Base-by-base conservation (phyloP, 352 stramenopile species). In the Hyaloperonospora brassicae region DNA sequence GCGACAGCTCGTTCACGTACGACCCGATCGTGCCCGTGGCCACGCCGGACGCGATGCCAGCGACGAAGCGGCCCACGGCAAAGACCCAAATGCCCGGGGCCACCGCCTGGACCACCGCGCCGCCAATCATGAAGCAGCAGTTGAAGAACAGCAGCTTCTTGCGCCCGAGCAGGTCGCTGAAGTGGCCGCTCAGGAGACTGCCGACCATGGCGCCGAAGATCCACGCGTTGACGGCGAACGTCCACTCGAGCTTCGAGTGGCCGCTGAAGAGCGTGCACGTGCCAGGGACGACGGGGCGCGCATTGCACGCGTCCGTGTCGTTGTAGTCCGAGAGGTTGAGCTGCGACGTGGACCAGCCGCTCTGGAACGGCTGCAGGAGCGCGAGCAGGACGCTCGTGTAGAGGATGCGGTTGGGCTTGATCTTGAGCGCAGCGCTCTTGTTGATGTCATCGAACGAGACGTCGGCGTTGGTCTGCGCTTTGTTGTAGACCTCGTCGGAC, bases 241-340 rank as follows among this genome's bases (percentile, higher is more conserved):
- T 64, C 50, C 45, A 59, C 50, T 59, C 46, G 10, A 59, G 50
- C 50, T 64, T 64, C 45, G 45, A 59, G 50, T 64, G 57, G n/a
- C n/a, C n/a, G n/a, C n/a, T n/a, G n/a, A n/a, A n/a, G n/a, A n/a
- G n/a, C n/a, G n/a, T n/a, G n/a, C n/a, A n/a, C n/a, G n/a, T n/a
- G 22, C 57, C 45, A 5, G 57, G 57, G 40, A 59, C 57, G 38
- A 64, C 50, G 44, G 57, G 57, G 21, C 57, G 57, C 14, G 57
- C 57, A 52, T 64, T 64, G 55, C 78, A 88, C 30, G 65, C 63
- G 12, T 70, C 59, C 22, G 68, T 64, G 60, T 81, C 57, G 53
- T 62, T 57, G 49, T 57, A 62, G 17, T 57, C 48, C 48, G 55
- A 57, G 21, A 62, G 49, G 55, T 62, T 59, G 51, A 66, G 61